Conservation (phyloP, 192 early-diverging fungal species). For the Haplosporangium gracile region DNA sequence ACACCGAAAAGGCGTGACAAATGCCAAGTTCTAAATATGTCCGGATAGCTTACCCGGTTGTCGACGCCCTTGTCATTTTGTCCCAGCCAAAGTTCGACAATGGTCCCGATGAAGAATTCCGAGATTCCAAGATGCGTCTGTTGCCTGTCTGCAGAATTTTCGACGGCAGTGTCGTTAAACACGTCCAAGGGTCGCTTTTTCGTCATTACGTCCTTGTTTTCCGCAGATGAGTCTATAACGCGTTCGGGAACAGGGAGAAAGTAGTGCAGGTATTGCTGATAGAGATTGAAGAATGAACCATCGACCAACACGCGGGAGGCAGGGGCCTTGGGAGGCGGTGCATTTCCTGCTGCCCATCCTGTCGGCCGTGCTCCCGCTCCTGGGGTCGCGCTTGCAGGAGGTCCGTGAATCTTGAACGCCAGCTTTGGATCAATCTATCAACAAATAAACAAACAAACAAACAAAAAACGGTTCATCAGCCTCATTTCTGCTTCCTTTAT, state of each 20-base stretch:
- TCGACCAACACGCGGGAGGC: conserved; percentile 28
- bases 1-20: neutral
- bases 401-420: conserved; percentile 39
- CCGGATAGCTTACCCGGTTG: conserved; percentile 24
- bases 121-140: conserved; percentile 43
- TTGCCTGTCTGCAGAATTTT: conserved; percentile 34
- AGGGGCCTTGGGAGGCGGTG: conserved; percentile 21
- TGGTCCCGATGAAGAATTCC: conserved; percentile 50
- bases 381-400: neutral
- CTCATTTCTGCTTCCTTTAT: neutral
- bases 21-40: neutral
- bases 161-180: conserved; percentile 38
- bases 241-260: conserved; percentile 45
- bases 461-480: neutral
- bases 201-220: neutral
- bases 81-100: conserved; percentile 48
- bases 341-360: conserved; percentile 21
- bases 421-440: conserved; percentile 44
- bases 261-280: conserved; percentile 44
- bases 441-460: no score
- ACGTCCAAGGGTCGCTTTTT: conserved; percentile 14
- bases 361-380: conserved; percentile 9
- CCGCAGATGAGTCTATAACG: neutral
- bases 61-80: conserved; percentile 42
- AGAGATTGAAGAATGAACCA: conserved; percentile 51